Conservation (phyloP, 768 basidiomycete genomes). For the Grammothele lineata region DNA sequence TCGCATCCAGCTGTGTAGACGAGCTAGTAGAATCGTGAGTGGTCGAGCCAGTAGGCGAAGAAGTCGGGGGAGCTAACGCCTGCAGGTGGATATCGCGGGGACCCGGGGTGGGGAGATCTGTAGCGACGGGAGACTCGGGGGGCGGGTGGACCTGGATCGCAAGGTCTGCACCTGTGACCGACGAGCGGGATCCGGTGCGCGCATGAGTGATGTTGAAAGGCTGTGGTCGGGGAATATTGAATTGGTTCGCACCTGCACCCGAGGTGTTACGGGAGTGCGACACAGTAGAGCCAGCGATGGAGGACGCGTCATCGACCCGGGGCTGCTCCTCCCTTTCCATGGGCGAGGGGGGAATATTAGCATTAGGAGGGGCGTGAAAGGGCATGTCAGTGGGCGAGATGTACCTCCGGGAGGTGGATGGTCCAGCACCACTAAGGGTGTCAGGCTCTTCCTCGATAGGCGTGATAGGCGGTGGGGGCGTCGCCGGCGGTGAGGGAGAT, state of each 20-base stretch:
- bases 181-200: conserved; percentile 28
- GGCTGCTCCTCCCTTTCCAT: conserved; percentile 22
- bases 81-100: conserved; percentile 78
- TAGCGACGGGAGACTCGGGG: conserved; percentile 74
- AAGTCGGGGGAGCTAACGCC: conserved; percentile 40
- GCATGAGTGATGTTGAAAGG: conserved; percentile 30
- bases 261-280: conserved; percentile 45
- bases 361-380: conserved; percentile 52
- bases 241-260: conserved; percentile 80
- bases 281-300: conserved; percentile 35
- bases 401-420: conserved; percentile 47
- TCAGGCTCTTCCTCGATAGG: conserved; percentile 68
- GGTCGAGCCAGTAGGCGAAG: conserved; percentile 5
- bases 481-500: conserved; percentile 42
- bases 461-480: conserved; percentile 63
- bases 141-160: conserved; percentile 70
- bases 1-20: conserved; percentile 19
- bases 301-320: conserved; percentile 26
- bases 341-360: conserved; percentile 44
- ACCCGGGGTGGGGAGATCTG: conserved; percentile 84
- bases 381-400: conserved; percentile 61
- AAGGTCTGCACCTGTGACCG: conserved; percentile 54
- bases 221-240: conserved; percentile 67
- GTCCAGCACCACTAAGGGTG: conserved; percentile 35
- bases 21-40: conserved; percentile 11